phyloP scores from a whole-genome alignment of 2,329 filamentous ascomycete genomes.

The Nemania sp. region DNA sequence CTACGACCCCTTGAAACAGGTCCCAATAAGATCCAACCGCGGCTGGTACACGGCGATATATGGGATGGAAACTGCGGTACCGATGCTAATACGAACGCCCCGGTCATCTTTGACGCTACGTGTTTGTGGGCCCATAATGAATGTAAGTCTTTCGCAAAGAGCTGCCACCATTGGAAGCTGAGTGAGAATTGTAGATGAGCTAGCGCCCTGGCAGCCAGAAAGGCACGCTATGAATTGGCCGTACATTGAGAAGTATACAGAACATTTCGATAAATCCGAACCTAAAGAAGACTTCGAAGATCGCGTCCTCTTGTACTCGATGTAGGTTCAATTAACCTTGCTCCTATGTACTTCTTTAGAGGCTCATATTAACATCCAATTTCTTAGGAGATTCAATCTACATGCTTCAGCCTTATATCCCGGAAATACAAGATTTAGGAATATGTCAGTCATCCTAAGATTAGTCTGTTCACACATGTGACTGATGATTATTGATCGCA shows the following conservation, averaged over 20 bases:
- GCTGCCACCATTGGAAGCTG: neutral
- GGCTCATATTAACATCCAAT: neutral
- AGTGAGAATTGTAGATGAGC: slow-evolving; percentile 32
- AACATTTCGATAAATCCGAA: slow-evolving; percentile 37
- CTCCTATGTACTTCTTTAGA: neutral
- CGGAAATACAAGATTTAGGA: slow-evolving; percentile 25
- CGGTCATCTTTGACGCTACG: slow-evolving; percentile 35
- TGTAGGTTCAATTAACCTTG: slow-evolving; percentile 36
- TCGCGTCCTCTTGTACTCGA: slow-evolving; percentile 45
- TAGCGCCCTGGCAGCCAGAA: slow-evolving; percentile 30
- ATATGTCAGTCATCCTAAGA: slow-evolving; percentile 21
- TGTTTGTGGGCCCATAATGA: slow-evolving; percentile 39
- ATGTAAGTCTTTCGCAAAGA: slow-evolving; percentile 24
- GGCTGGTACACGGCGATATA: slow-evolving; percentile 36
- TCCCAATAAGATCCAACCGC: slow-evolving; percentile 23
- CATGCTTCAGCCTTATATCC: slow-evolving; percentile 33
- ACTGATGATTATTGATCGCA: slow-evolving; percentile 2
- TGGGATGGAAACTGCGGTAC: slow-evolving; percentile 38
- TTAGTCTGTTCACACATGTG: neutral
- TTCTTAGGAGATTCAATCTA: slow-evolving; percentile 30
- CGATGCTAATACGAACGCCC: slow-evolving; percentile 14
- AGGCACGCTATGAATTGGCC: slow-evolving; percentile 20
- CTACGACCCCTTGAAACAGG: slow-evolving; percentile 34
- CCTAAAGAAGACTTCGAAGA: slow-evolving; percentile 48
- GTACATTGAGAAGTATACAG: slow-evolving; percentile 41